Conservation (phyloP, 225 moss, liverwort and hornwort species). For the Polytrichum commune region DNA sequence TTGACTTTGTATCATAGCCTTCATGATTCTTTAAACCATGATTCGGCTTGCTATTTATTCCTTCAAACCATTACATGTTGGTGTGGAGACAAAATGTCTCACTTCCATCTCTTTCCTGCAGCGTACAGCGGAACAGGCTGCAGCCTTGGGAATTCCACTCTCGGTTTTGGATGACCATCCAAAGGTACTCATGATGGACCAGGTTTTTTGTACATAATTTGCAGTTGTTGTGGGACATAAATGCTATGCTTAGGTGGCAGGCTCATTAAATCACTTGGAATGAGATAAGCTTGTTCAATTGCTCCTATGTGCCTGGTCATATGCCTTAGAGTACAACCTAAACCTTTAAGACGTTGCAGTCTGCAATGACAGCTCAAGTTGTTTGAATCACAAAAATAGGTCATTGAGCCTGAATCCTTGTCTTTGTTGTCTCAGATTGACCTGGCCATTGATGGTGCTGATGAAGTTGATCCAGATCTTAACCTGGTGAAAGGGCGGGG, state of each 20-base stretch:
- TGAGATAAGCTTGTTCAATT: too few species aligned
- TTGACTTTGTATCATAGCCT: too few species aligned
- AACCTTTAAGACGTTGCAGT: too few species aligned
- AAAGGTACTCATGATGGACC: slow-evolving; percentile 53
- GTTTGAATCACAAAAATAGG: too few species aligned
- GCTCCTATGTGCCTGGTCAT: too few species aligned
- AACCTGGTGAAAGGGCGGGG: slow-evolving; percentile 90
- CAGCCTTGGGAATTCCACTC: slow-evolving; percentile 87
- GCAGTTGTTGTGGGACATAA: not conserved
- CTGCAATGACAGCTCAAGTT: too few species aligned
- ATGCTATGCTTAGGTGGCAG: not conserved
- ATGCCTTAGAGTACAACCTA: too few species aligned
- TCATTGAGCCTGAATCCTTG: too few species aligned
- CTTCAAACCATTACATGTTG: not conserved
- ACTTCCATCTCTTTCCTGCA: slow-evolving; percentile 19
- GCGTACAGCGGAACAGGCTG: slow-evolving; percentile 97
- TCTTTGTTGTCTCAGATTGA: slow-evolving; percentile 51
- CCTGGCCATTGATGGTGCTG: slow-evolving; percentile 78
- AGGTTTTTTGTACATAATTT: not conserved
- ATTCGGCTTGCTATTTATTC: not conserved
- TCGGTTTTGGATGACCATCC: slow-evolving; percentile 93
- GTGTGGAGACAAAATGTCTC: too few species aligned
- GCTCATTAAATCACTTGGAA: too few species aligned
- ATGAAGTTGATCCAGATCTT: slow-evolving; percentile 88
- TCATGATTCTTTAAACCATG: too few species aligned